Evolutionary conservation across 495 filamentous ascomycete species (phyloP), one percentile per base, ranked within the genome.

Genomic region (Penicillium coprophilum): DNA sequence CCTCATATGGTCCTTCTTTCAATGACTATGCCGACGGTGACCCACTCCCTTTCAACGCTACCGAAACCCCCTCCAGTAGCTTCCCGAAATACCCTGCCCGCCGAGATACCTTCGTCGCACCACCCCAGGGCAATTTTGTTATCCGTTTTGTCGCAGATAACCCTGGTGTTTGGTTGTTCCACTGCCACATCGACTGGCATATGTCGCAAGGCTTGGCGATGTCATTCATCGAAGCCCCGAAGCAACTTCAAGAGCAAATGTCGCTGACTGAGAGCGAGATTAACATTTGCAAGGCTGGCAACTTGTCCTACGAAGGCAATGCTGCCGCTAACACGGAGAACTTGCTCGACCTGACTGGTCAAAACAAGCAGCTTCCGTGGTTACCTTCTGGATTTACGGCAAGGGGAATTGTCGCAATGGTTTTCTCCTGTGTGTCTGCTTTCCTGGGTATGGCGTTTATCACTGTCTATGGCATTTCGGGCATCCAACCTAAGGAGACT

Each of bases 141-240:
- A 38, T 38, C 15, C 73, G 86, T 4, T 90, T 90, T 67, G 72
- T 76, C 23, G 84, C 85, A 2, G 81, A 87, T 57, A 89, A 89
- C 50, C 85, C 86, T 0, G 86, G 85, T 57, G 71, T 80, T 8
- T 83, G 79, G 79, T 44, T 77, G n/a, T 77, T 78, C 69, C 79
- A 82, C 77, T 88, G 85, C 65, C 85, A 88, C 60, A 83, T 88
- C 53, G 85, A 86, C 61, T 89, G 84, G 83, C 86, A 89, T 61
- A 66, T 80, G 36, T 56, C 58, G 3, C 69, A 73, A 49, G 80
- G 80, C 17, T 55, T 82, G n/a, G 71, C 64, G 0, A 68, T 75
- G 53, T 58, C 64, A 1, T 55, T 82, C 9, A 58, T 82, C 38
- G 85, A 87, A 67, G 81, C 80, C 0, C 89, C 89, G 0, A 71